Evolutionary conservation across 78 protist species (phyloP), one percentile per base, ranked within the genome.

Genomic region (Dictyostelium capitatum): DNA sequence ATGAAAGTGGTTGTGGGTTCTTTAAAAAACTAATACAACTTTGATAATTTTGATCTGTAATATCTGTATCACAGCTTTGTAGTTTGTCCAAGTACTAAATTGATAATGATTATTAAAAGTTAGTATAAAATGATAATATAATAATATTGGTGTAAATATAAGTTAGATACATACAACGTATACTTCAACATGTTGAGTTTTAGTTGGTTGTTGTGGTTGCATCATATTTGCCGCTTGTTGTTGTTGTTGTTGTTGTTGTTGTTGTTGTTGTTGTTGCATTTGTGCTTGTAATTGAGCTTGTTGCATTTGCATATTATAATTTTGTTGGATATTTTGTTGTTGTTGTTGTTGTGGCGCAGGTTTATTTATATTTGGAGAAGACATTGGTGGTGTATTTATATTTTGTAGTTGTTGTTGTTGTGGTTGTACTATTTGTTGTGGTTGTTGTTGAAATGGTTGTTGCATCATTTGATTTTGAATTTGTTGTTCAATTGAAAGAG

Each of bases 401-500:
- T 59, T 59, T 3, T 32, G 75, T 32, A 25, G 47, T 14, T 75
- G 81, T 48, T 48, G 72, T 7, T 30, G 50, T 62, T 56, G 73
- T 14, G 23, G 62, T 50, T 50, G 81, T 2, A 20, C 30, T 25
- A n/a, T 20, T 10, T 79, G 83, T 32, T 79, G 83, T 19, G 54
- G 83, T 20, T 79, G 83, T 0, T n/a, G 50, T 19, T 79, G 83
- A 8, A 9, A 28, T 25, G 48, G 81, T 37, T 51, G 25, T 48
- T 75, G 81, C 73, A 65, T 30, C 75, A 67, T 25, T 32, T 67
- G 47, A 17, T 64, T 23, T 17, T 81, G 89, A 25, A 32, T 23
- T 59, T 81, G 77, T 48, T 65, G 89, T 17, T 75, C 81, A 20
- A 75, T 75, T 4, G 81, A 48, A 23, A 48, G 30, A 8, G 81